Conservation (phyloP, 2,329 filamentous ascomycete species). For the Lasiodiplodia citricola region DNA sequence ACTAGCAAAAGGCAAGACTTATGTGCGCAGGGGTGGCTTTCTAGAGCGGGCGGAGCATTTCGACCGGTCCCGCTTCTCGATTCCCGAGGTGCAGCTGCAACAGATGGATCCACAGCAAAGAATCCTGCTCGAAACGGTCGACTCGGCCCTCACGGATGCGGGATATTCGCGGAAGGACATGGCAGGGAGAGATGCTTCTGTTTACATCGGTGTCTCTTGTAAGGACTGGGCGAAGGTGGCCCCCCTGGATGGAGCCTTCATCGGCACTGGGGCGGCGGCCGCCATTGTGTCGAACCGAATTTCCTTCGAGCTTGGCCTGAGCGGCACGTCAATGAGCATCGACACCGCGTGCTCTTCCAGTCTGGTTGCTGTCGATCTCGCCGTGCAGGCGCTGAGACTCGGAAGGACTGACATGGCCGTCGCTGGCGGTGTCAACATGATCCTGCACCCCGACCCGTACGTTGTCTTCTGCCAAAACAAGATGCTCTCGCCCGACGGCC, state of each 20-base stretch:
- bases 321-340: constrained; percentile 37
- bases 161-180: constrained; percentile 26
- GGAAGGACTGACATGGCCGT: constrained; percentile 25
- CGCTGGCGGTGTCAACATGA: constrained; percentile 18
- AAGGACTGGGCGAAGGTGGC: constrained; percentile 32
- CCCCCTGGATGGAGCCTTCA: not conserved
- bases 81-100: constrained; percentile 25
- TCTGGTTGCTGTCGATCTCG: constrained; percentile 36
- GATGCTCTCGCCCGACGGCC: constrained; percentile 35
- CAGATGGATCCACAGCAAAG: constrained; percentile 34
- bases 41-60: not conserved
- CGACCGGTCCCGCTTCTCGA: constrained; percentile 29
- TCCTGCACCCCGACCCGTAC: not conserved
- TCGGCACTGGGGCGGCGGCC: constrained; percentile 11
- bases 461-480: not conserved
- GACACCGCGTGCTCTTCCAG: constrained; percentile 41
- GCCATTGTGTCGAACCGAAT: constrained; percentile 39
- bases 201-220: constrained; percentile 33
- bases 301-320: constrained; percentile 36
- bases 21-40: not conserved
- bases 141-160: constrained; percentile 31
- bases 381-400: constrained; percentile 33
- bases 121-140: constrained; percentile 31
- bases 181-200: constrained; percentile 31
- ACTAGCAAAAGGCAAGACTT: not conserved